These are phyloP conservation scores for Puccinia horiana DNA, from an alignment of 1,284 basidiomycete species.

Conservation along the genomic window DNA sequence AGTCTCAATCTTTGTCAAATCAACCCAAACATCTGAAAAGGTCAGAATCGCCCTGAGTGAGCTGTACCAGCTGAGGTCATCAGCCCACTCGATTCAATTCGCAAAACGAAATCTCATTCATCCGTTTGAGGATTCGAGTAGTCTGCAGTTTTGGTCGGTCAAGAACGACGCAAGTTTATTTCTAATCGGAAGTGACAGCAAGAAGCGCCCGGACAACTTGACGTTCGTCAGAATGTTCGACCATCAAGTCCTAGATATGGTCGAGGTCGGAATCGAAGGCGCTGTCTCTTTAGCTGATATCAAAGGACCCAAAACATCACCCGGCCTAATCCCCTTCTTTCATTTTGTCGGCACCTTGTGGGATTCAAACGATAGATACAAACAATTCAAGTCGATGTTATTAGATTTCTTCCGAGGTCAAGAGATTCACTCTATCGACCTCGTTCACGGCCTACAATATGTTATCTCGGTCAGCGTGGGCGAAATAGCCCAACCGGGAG, in stretches of 20 bases:
- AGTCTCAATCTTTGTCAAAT: conserved; percentile 84
- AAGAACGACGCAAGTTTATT: conserved; percentile 97
- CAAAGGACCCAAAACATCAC: conserved; percentile 80
- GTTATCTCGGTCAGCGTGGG: conserved; percentile 74
- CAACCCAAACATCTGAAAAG: conserved; percentile 78
- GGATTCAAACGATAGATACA: conserved; percentile 72
- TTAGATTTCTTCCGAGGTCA: conserved; percentile 86
- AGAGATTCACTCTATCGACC: conserved; percentile 68
- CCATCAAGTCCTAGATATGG: conserved; percentile 84
- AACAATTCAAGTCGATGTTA: conserved; percentile 86
- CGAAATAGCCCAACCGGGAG: conserved; percentile 67
- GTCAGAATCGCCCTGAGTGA: conserved; percentile 83
- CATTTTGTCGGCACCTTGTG: conserved; percentile 76
- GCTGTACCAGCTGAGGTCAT: conserved; percentile 58
- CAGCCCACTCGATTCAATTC: conserved; percentile 75
- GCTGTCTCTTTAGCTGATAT: conserved; percentile 12
- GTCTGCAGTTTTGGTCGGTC: conserved; percentile 84
- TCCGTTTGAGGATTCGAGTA: conserved; percentile 79
- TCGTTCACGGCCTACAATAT: conserved; percentile 36
- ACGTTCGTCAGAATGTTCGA: conserved; percentile 87
- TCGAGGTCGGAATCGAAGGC: conserved; percentile 75
- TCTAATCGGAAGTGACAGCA: conserved; percentile 84
- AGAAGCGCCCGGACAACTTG: conserved; percentile 89
- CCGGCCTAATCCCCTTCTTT: conserved; percentile 88
- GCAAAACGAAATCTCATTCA: conserved; percentile 89